Conservation (phyloP, 108 stramenopile genomes). For the Skeletonema potamos region DNA sequence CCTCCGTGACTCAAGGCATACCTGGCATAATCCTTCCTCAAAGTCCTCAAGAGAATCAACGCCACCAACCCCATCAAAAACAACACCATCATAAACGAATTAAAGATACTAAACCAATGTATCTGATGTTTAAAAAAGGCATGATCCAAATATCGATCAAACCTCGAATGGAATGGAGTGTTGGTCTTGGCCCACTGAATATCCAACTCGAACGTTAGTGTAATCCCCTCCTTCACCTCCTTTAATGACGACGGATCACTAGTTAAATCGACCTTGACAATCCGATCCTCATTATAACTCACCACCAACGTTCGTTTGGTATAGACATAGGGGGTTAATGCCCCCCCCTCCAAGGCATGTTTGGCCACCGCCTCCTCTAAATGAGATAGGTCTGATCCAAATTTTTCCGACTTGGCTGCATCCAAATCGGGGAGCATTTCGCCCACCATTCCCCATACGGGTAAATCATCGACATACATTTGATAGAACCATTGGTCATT, state of each 20-base stretch:
- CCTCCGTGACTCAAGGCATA: constrained; percentile 23
- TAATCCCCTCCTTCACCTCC: constrained; percentile 68
- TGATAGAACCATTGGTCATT: constrained; percentile 95
- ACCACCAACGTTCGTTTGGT: constrained; percentile 86
- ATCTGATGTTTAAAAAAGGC: constrained; percentile 98
- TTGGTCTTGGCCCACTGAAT: constrained; percentile 31
- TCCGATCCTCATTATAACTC: constrained; percentile 90
- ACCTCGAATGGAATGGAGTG: constrained; percentile 36
- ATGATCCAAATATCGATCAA: constrained; percentile 37
- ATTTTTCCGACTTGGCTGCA: constrained; percentile 42
- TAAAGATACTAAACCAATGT: constrained; percentile 94
- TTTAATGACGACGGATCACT: constrained; percentile 78
- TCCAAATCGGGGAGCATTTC: constrained; percentile 73
- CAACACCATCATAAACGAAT: constrained; percentile 13
- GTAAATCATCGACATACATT: constrained; percentile 97
- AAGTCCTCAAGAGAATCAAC: background rate
- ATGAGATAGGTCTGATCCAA: constrained; percentile 60
- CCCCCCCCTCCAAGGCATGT: constrained; percentile 43
- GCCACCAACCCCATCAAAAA: constrained; percentile 1
- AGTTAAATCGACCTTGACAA: constrained; percentile 94
- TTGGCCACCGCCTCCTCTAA: constrained; percentile 66
- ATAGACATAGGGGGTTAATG: constrained; percentile 80
- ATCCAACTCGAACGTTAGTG: constrained; percentile 66
- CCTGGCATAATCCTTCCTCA: constrained; percentile 5
- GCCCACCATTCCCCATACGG: constrained; percentile 98